Conservation (phyloP, 2,329 filamentous ascomycete genomes). For the Pseudocercospora pini-densiflorae region DNA sequence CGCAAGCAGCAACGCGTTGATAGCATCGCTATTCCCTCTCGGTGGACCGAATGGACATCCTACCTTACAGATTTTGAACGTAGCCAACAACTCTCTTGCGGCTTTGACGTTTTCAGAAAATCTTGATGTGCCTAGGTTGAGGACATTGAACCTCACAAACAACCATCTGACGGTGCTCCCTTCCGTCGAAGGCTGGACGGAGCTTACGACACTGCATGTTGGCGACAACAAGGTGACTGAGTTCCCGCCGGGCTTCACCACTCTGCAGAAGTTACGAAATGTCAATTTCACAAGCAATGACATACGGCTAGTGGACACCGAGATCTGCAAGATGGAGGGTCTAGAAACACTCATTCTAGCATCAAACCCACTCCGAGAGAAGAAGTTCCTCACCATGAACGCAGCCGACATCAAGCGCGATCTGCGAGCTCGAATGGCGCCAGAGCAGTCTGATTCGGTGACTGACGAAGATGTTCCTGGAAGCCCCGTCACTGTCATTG, state of each 20-base stretch:
- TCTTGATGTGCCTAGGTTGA: slow-evolving; percentile 71
- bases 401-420: slow-evolving; percentile 81
- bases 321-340: slow-evolving; percentile 77
- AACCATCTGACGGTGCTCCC: slow-evolving; percentile 79
- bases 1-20: slow-evolving; percentile 77
- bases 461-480: slow-evolving; percentile 24
- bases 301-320: slow-evolving; percentile 74
- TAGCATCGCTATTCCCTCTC: slow-evolving; percentile 71
- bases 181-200: slow-evolving; percentile 73
- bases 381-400: slow-evolving; percentile 79
- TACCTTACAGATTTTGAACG: slow-evolving; percentile 74
- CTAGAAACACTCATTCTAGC: slow-evolving; percentile 76
- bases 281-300: slow-evolving; percentile 88
- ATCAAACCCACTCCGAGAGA: slow-evolving; percentile 89
- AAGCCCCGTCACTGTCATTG: slow-evolving; percentile 33
- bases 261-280: slow-evolving; percentile 69
- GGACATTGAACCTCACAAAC: slow-evolving; percentile 75
- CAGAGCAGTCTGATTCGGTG: slow-evolving; percentile 52
- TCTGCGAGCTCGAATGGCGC: slow-evolving; percentile 68
- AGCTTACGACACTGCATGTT: slow-evolving; percentile 72
- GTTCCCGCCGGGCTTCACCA: slow-evolving; percentile 77
- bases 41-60: slow-evolving; percentile 54
- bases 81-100: slow-evolving; percentile 75
- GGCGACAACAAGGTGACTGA: slow-evolving; percentile 80
- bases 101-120: slow-evolving; percentile 53